phyloP scores from a whole-genome alignment of 768 basidiomycete species.

The Phylloporus scabripes region DNA sequence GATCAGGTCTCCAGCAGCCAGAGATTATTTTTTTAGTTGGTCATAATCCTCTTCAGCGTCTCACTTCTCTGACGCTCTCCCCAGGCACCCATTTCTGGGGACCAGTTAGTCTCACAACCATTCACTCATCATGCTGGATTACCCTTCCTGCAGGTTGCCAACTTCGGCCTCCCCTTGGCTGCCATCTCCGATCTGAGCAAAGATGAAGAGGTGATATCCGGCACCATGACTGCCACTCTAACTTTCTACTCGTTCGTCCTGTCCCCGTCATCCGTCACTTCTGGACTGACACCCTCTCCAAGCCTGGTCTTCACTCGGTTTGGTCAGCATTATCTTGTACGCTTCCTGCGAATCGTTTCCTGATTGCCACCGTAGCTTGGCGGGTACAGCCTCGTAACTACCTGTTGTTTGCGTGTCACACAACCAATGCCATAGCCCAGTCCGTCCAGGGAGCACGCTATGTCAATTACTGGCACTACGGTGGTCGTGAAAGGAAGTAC shows the following conservation, averaged over 20 bases:
- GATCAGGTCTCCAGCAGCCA: conserved; percentile 85
- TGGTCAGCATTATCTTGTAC: conserved; percentile 39
- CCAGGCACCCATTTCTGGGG: conserved; percentile 98
- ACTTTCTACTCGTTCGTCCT: conserved; percentile 83
- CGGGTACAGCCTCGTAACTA: conserved; percentile 94
- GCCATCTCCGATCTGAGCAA: conserved; percentile 86
- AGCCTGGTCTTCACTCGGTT: conserved; percentile 93
- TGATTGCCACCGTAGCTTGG: conserved; percentile 59
- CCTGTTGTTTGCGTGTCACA: conserved; percentile 89
- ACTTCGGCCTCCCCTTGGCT: conserved; percentile 96
- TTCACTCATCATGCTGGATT: conserved; percentile 2
- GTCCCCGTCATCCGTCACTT: conserved; percentile 6
- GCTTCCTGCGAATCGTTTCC: not conserved
- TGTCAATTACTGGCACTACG: conserved; percentile 84
- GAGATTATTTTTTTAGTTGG: conserved; percentile 95
- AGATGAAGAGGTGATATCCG: conserved; percentile 96
- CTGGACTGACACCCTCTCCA: conserved; percentile 4
- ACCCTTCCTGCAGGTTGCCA: conserved; percentile 65
- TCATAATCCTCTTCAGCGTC: not conserved
- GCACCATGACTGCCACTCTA: conserved; percentile 92
- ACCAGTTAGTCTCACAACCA: conserved; percentile 56
- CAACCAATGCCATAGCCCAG: conserved; percentile 87
- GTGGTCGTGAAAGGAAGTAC: conserved; percentile 74
- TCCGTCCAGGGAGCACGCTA: conserved; percentile 79
- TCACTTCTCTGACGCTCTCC: conserved; percentile 16